A percentile compares a stretch with the other conserved stretches of the same genome.
phyloP scores from a whole-genome alignment of 2,329 filamentous ascomycete genomes.

The Talaromyces sp. region DNA sequence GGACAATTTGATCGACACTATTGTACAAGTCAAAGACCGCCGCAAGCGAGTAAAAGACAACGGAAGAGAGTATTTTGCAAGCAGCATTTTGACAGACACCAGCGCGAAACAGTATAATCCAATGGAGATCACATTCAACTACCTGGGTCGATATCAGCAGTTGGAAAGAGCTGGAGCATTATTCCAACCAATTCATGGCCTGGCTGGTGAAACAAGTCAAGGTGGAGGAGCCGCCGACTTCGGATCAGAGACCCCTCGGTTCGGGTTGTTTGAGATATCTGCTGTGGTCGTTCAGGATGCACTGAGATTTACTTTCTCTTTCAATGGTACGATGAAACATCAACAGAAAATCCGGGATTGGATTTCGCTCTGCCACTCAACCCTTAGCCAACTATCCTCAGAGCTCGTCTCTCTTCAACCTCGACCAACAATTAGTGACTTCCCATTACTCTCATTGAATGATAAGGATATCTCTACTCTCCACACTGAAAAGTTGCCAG shows the following conservation, averaged over 20 bases:
- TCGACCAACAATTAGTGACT: slow-evolving; percentile 39
- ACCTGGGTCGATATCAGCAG: slow-evolving; percentile 38
- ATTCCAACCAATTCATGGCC: slow-evolving; percentile 39
- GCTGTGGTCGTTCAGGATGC: slow-evolving; percentile 45
- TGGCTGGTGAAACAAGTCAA: slow-evolving; percentile 43
- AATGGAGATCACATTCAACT: slow-evolving; percentile 42
- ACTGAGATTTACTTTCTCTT: slow-evolving; percentile 49
- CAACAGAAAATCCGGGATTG: slow-evolving; percentile 41
- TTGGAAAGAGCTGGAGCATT: slow-evolving; percentile 42
- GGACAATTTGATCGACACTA: slow-evolving; percentile 25
- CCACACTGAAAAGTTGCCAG: slow-evolving; percentile 31
- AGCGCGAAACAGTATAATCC: slow-evolving; percentile 27
- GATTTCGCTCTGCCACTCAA: slow-evolving; percentile 35
- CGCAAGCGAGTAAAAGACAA: slow-evolving; percentile 34
- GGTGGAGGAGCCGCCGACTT: slow-evolving; percentile 45
- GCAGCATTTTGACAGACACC: slow-evolving; percentile 25
- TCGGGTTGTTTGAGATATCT: slow-evolving; percentile 50
- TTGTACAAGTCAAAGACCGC: slow-evolving; percentile 35
- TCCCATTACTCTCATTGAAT: slow-evolving; percentile 41
- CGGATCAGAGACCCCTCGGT: slow-evolving; percentile 41
- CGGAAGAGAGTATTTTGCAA: slow-evolving; percentile 35
- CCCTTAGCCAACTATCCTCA: slow-evolving; percentile 27
- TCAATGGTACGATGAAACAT: slow-evolving; percentile 46
- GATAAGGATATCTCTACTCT: slow-evolving; percentile 39
- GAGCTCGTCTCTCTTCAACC: slow-evolving; percentile 21